These are phyloP conservation scores for Lodderomyces parapsilosis DNA, from an alignment of 1,139 yeast species.

Conservation along the genomic window DNA sequence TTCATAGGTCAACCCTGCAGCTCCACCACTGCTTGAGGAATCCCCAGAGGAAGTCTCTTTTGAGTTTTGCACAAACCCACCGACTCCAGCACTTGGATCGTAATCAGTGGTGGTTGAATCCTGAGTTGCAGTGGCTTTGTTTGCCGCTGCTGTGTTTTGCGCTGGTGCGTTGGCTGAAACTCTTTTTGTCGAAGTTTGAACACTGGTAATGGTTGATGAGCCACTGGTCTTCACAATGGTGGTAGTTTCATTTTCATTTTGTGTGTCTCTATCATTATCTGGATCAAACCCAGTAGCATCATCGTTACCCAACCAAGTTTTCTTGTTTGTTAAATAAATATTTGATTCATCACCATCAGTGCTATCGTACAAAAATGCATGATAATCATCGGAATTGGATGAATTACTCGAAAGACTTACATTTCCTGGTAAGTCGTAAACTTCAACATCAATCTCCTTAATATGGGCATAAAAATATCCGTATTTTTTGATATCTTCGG, in stretches of 20 bases:
- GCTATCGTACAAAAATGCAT: conserved; percentile 58
- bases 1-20: conserved; percentile 5
- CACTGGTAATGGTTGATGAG: conserved; percentile 14
- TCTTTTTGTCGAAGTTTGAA: conserved; percentile 13
- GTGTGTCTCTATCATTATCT: conserved; percentile 23
- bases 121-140: conserved; percentile 9
- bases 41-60: conserved; percentile 13
- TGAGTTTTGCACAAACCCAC: conserved; percentile 38
- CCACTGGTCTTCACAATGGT: conserved; percentile 15
- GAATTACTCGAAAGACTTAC: conserved; percentile 25
- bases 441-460: conserved; percentile 56
- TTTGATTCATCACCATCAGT: conserved; percentile 45
- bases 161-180: conserved; percentile 15
- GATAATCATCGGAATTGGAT: conserved; percentile 37
- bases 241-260: conserved; percentile 9
- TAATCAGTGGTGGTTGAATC: conserved; percentile 16
- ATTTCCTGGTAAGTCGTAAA: conserved; percentile 68
- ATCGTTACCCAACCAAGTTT: conserved; percentile 56
- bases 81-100: conserved; percentile 23
- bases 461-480: conserved; percentile 78
- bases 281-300: conserved; percentile 70
- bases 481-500: conserved; percentile 64
- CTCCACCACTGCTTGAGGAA: conserved; percentile 12
- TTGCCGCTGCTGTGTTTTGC: conserved; percentile 15
- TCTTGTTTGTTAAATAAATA: conserved; percentile 58